Evolutionary conservation across 352 stramenopile species (phyloP), one percentile per base, ranked within the genome.

Genomic region (Globisporangium sylvaticum): DNA sequence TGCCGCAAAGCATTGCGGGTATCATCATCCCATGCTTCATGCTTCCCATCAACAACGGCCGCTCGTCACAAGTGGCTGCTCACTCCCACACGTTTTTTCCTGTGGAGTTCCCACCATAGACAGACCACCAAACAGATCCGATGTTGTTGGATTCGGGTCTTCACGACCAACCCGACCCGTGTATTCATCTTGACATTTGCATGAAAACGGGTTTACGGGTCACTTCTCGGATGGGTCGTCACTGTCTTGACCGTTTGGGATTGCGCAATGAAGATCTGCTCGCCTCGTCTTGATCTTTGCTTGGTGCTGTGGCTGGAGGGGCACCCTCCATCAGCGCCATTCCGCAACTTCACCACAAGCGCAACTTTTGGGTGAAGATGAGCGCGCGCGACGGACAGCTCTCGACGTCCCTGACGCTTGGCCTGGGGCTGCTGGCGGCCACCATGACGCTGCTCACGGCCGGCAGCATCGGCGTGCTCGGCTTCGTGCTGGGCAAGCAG

Each of bases 381-480:
- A 73, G 44, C 58, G 59, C 34, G 62, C 58, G 65, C 24, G 73
- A 83, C 63, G 68, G 56, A 20, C 73, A 74, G 56, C 27, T 84
- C 42, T 78, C 77, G 39, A 68, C 83, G 39, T 89, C 80, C 50
- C 63, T 92, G 50, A 87, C 81, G 59, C 72, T 93, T 39, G 81
- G 83, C 8, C 74, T 91, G 22, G 83, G 83, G 22, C 76, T 93
- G 55, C 62, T 93, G 61, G 79, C 80, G 54, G 83, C 80, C 39
- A 91, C 81, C 37, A 84, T 91, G 79, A 91, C 85, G 64, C 73
- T 93, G 31, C 56, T 91, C 59, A 93, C 83, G 8, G 83, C 83
- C 25, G 80, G 83, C 56, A 91, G 81, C 66, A 75, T 93, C 62
- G 85, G 83, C 24, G 67, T 88, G 56, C 70, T 88, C 55, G 85